Percentiles rank a stretch among this genome's conserved stretches.
These are phyloP conservation scores for Phytophthora pisi DNA, from an alignment of 352 stramenopile genomes.

Conservation along the genomic window DNA sequence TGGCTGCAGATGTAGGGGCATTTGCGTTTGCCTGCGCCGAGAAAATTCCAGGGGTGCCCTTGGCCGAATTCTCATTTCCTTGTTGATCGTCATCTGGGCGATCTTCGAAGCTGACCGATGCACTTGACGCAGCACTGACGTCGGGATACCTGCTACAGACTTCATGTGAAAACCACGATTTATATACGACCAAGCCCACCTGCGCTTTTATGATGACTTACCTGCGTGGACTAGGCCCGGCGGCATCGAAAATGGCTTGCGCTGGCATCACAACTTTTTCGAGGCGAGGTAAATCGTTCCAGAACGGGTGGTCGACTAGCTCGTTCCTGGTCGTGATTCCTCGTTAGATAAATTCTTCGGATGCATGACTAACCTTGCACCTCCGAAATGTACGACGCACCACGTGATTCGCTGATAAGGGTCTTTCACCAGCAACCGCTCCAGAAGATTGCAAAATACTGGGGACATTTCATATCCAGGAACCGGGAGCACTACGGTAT, in stretches of 20 bases:
- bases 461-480: constrained; percentile 57
- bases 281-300: constrained; percentile 39
- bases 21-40: constrained; percentile 5
- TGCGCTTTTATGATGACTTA: neutral
- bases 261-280: constrained; percentile 48
- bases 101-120: constrained; percentile 5
- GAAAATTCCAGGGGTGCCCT: neutral
- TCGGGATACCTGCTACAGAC: constrained; percentile 1
- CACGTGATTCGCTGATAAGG: constrained; percentile 78
- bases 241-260: constrained; percentile 65
- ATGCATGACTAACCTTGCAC: constrained; percentile 5
- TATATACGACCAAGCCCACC: neutral
- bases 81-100: constrained; percentile 1
- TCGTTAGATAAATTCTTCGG: constrained; percentile 13
- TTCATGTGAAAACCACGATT: constrained; percentile 4
- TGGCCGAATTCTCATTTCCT: constrained; percentile 3
- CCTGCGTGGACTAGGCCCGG: neutral
- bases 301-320: constrained; percentile 76
- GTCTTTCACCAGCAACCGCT: constrained; percentile 68
- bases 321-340: constrained; percentile 51
- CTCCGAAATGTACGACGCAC: constrained; percentile 37
- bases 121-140: constrained; percentile 3
- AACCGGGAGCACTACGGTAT: constrained; percentile 49
- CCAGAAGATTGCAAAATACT: constrained; percentile 64
- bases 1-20: neutral